phyloP scores from a whole-genome alignment of 2,329 filamentous ascomycete species.

The Verticillium isaacii region DNA sequence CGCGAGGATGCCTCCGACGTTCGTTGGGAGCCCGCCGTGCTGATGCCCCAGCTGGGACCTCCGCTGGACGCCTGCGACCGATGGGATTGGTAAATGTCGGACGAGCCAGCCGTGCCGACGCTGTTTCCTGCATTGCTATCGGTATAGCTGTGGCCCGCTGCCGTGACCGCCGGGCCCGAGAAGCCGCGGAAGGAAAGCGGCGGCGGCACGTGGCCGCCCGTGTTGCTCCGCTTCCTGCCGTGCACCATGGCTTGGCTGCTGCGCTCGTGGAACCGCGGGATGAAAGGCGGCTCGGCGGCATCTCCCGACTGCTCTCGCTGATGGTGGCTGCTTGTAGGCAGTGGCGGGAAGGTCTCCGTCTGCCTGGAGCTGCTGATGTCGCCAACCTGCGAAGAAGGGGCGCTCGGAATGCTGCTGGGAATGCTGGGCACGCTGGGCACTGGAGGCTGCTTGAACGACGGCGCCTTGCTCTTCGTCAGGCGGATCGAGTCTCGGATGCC shows the following conservation, averaged over 20 bases:
- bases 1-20: constrained; percentile 52
- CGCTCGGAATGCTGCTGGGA: constrained; percentile 34
- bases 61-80: constrained; percentile 35
- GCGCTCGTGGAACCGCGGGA: constrained; percentile 64
- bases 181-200: constrained; percentile 76
- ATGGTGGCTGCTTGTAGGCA: constrained; percentile 29
- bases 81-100: constrained; percentile 56
- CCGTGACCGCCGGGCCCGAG: constrained; percentile 46
- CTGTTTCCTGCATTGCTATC: constrained; percentile 56
- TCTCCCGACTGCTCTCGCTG: constrained; percentile 49
- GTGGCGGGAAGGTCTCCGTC: constrained; percentile 30
- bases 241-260: constrained; percentile 49
- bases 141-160: constrained; percentile 35
- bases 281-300: constrained; percentile 65
- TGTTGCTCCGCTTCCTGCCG: constrained; percentile 84
- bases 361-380: constrained; percentile 30
- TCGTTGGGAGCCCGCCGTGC: constrained; percentile 40
- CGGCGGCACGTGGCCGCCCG: constrained; percentile 67
- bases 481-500: constrained; percentile 85
- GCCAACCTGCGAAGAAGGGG: constrained; percentile 29
- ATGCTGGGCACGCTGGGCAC: constrained; percentile 51
- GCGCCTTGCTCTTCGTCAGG: constrained; percentile 69
- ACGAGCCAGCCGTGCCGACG: constrained; percentile 53
- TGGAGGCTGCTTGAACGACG: constrained; percentile 36
- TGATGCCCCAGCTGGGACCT: constrained; percentile 37